Base-by-base conservation (phyloP, 768 basidiomycete species). In the Dentipellis fragilis region DNA sequence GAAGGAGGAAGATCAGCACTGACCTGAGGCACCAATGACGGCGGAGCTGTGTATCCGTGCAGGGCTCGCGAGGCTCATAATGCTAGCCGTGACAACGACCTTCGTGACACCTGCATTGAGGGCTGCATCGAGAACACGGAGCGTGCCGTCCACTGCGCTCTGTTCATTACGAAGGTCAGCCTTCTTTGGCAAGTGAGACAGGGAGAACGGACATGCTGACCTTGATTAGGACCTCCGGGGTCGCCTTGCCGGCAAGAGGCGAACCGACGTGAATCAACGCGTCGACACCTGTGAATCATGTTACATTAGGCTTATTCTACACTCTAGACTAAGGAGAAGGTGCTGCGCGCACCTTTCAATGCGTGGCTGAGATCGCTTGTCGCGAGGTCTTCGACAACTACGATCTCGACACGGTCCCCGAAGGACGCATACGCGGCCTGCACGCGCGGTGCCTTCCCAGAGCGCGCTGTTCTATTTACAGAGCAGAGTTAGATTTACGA, bases 381-480 rank as follows among this genome's bases (percentile, higher is more conserved):
- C 17, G 37, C 57, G 10, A 68, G n/a, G 42, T 68, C 62, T 1
- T 62, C 59, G 4, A 66, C 40, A 0, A 52, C 55, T 3, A 54
- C 59, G 14, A 62, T 54, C 14, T 63, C 40, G n/a, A 65, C 59
- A 9, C 46, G 52, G 42, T 59, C 52, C 17, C 59, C 57, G 38
- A 57, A 58, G 1, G 58, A 57, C 23, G 52, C 59, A 54, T 61
- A 62, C 39, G 34, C 45, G 23, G 57, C 37, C 11, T 42, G 56
- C 1, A 64, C 22, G 9, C 51, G 56, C 2, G 54, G 12, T 19
- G 60, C 48, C 34, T 65, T 65, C 16, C 54, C 48, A 9, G 60
- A 52, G 5, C 66, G 66, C 4, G 58, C 65, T 0, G 63, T 51
- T 1, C 65, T 66, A 49, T 21, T 34, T 48, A 55, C 10, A 29